These are phyloP conservation scores for Lachancea cidri DNA, from an alignment of 805 yeast genomes.

Conservation along the genomic window DNA sequence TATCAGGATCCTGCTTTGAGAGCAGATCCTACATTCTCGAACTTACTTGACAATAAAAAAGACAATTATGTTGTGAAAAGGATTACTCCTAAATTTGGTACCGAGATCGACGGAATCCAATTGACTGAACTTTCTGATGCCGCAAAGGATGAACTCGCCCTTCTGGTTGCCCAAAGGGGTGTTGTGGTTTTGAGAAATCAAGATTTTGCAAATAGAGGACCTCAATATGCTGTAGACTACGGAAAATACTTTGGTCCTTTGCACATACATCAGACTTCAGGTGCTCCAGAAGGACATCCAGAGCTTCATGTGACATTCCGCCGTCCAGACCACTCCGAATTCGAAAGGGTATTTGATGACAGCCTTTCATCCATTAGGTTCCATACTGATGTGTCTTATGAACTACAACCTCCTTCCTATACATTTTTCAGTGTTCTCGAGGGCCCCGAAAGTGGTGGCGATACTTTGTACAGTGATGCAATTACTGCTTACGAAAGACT, in stretches of 20 bases:
- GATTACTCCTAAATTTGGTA: conserved; percentile 67
- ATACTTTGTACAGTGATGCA: conserved; percentile 70
- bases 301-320: conserved; percentile 61
- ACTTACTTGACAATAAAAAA: conserved; percentile 18
- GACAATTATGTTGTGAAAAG: conserved; percentile 32
- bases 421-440: conserved; percentile 64
- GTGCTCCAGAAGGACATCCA: conserved; percentile 56
- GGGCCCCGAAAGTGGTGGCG: conserved; percentile 64
- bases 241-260: conserved; percentile 64
- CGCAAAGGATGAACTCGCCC: conserved; percentile 66
- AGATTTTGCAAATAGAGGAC: conserved; percentile 54
- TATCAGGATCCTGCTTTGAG: conserved; percentile 20
- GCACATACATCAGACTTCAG: conserved; percentile 71
- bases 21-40: conserved; percentile 19
- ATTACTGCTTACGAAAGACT: conserved; percentile 66
- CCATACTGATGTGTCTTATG: conserved; percentile 76
- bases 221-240: conserved; percentile 43
- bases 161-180: conserved; percentile 63
- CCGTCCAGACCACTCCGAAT: conserved; percentile 35
- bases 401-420: conserved; percentile 65
- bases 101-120: conserved; percentile 57
- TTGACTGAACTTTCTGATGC: conserved; percentile 46
- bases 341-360: conserved; percentile 26
- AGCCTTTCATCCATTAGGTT: conserved; percentile 35
- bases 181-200: conserved; percentile 63